Evolutionary conservation across 176 grass and related monocot species (phyloP).

Genomic region (Oryza rufipogon): DNA sequence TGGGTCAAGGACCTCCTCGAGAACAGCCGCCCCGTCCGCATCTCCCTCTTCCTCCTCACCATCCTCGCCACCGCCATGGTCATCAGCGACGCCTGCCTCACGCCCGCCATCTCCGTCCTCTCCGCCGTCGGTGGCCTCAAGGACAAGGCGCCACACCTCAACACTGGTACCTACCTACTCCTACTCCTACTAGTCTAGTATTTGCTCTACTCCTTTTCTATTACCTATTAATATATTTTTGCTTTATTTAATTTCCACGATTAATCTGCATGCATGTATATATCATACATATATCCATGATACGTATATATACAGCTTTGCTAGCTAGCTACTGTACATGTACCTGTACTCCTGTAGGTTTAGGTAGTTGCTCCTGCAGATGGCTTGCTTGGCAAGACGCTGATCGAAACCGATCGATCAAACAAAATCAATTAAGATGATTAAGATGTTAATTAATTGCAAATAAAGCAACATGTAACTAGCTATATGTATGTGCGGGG

Average conservation of each 20-base stretch:
- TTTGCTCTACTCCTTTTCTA: too few species aligned
- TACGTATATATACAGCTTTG: background rate
- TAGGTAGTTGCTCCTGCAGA: background rate
- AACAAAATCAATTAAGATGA: background rate
- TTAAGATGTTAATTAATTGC: background rate
- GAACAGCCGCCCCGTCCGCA: constrained; percentile 36
- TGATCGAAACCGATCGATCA: background rate
- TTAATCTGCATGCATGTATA: background rate
- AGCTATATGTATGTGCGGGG: too few species aligned
- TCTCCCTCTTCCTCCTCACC: constrained; percentile 61
- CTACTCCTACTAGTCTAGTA: too few species aligned
- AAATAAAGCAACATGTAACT: background rate
- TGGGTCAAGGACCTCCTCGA: constrained; percentile 61
- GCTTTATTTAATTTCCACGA: too few species aligned
- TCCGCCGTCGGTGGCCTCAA: constrained; percentile 56
- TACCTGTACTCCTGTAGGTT: too few species aligned
- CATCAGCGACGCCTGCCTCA: constrained; percentile 77
- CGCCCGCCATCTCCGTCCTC: constrained; percentile 74
- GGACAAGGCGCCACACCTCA: constrained; percentile 49
- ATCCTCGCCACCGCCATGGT: constrained; percentile 79
- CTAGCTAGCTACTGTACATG: too few species aligned
- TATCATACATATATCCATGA: background rate
- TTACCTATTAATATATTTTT: too few species aligned
- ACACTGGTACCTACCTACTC: constrained; percentile 31
- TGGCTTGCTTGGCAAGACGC: background rate